Percentiles rank a stretch among this genome's conserved stretches.
Conservation (phyloP, 257 asterid genomes). For the Plantago major region DNA sequence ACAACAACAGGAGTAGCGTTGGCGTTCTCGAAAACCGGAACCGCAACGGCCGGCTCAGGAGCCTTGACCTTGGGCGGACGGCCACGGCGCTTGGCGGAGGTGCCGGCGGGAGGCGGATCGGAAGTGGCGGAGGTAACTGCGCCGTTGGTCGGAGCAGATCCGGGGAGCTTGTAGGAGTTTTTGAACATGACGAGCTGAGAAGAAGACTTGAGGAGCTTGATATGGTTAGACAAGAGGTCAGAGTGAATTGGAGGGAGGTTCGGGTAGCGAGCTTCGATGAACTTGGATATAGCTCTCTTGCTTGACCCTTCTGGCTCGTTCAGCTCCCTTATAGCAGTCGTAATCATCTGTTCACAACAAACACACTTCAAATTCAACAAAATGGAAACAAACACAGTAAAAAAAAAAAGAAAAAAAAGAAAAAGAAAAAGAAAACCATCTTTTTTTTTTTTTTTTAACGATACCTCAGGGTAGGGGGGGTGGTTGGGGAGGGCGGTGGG, state of each 20-base stretch:
- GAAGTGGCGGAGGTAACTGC: conserved; percentile 20
- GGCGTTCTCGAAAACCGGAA: conserved; percentile 34
- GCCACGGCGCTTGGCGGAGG: conserved; percentile 65
- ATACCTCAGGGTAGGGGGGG: conserved; percentile 60
- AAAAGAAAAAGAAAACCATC: background rate
- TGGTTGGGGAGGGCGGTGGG: conserved; percentile 24
- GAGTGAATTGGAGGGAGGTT: conserved; percentile 51
- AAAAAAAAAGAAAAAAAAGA: background rate
- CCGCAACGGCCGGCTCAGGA: conserved; percentile 32
- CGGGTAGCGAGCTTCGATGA: conserved; percentile 44
- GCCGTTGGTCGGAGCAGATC: conserved; percentile 43
- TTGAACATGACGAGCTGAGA: conserved; percentile 59
- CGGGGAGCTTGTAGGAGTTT: conserved; percentile 58
- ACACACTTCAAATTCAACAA: background rate
- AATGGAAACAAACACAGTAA: background rate
- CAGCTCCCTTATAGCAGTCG: conserved; percentile 54
- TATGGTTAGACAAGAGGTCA: conserved; percentile 43
- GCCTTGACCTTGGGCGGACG: conserved; percentile 51
- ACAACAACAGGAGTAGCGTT: conserved; percentile 24
- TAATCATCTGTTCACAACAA: conserved; percentile 52
- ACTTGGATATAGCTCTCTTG: conserved; percentile 56
- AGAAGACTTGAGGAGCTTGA: conserved; percentile 44
- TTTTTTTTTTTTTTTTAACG: background rate
- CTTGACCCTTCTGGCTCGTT: conserved; percentile 74
- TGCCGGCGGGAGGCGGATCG: conserved; percentile 30